These are phyloP conservation scores for Linanthus parryae DNA, from an alignment of 148 eudicot genomes.

Conservation along the genomic window DNA sequence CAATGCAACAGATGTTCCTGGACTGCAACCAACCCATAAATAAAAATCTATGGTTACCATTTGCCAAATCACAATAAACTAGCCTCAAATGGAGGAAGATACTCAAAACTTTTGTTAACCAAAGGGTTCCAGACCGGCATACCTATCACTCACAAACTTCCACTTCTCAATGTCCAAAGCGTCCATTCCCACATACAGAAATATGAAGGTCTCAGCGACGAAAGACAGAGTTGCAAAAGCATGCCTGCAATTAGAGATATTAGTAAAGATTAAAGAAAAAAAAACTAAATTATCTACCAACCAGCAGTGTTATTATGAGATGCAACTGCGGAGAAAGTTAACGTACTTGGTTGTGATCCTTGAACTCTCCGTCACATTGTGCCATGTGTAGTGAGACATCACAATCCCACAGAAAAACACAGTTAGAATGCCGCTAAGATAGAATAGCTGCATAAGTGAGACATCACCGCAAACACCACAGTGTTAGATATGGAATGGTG, in stretches of 20 bases:
- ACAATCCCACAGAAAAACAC: conserved; percentile 11
- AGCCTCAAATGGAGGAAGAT: neutral
- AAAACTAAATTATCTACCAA: neutral
- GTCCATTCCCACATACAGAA: conserved; percentile 13
- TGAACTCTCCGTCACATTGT: conserved; percentile 12
- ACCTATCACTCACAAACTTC: conserved; percentile 6
- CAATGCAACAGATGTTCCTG: conserved; percentile 45
- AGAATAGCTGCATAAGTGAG: conserved; percentile 8
- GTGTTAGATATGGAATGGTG: neutral
- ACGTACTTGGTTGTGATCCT: conserved; percentile 13
- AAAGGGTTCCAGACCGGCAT: neutral
- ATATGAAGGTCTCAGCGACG: conserved; percentile 9
- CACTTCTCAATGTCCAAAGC: conserved; percentile 16
- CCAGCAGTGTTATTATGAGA: neutral
- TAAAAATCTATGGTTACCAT: neutral
- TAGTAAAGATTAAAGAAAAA: neutral
- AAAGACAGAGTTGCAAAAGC: conserved; percentile 13
- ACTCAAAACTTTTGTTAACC: neutral
- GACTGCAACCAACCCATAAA: conserved; percentile 5
- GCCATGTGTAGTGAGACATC: conserved; percentile 15
- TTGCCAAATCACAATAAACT: neutral
- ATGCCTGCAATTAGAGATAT: conserved; percentile 6
- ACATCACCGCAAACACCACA: conserved; percentile 2
- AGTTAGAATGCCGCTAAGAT: conserved; percentile 4
- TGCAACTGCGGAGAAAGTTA: neutral